Base-by-base conservation (phyloP, 2,329 filamentous ascomycete species). In the Diaporthe ampelina region DNA sequence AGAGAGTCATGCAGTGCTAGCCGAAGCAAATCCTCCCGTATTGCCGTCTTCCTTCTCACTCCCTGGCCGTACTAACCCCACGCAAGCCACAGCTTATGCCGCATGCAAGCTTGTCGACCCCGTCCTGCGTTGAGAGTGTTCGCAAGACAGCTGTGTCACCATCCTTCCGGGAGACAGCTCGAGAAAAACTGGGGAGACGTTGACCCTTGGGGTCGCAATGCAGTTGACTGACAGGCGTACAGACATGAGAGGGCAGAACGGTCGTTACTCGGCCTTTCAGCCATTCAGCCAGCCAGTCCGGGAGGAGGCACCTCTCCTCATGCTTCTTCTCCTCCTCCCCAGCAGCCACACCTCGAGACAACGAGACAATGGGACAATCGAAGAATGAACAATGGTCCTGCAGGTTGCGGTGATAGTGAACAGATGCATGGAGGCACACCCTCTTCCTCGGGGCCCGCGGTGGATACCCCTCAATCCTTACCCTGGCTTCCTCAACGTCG, bases 361-460 rank as follows among this genome's bases (percentile, higher is more conserved):
- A 45, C 52, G 9, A 52, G 21, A 40, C 63, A 43, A 19, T 13
- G 19, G 17, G 40, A 43, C 40, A 67, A 37, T 52, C 24, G 29
- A 48, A 52, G 61, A 63, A 57, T 43, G 17, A 67, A 67, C 63
- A 67, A 50, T 37, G 56, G 48, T 48, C 43, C 54, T 74, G 72
- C 74, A 75, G 58, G 43, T 57, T 24, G 52, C 50, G 21, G 72
- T 75, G 74, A 75, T 72, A 68, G 74, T 75, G 72, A 74, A 71
- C 13, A 72, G 68, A 52, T 74, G 74, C 74, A 75, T 70, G 57
- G 54, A 56, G 48, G n/a, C 54, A 74, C 74, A 75, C 74, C 74
- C 59, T 75, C 74, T 68, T 70, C 40, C 45, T 50, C 71, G 68
- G 61, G 74, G 63, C 59, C 69, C 70, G 59, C 56, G 58, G 74